Conservation (phyloP, 768 basidiomycete species). For the Amanita fuliginea region DNA sequence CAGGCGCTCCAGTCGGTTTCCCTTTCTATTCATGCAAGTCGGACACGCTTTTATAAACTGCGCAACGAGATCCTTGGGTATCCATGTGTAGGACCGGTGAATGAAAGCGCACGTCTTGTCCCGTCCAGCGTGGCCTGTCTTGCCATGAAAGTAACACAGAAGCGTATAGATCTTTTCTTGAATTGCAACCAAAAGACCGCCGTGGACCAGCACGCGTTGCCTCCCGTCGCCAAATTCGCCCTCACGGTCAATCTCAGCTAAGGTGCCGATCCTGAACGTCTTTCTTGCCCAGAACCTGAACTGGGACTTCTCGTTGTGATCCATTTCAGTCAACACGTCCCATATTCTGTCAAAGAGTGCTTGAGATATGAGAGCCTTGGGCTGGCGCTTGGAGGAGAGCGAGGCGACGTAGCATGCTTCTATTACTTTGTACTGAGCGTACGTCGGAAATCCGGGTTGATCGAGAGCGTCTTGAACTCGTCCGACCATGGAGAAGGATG, state of each 20-base stretch:
- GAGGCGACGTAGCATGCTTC: constrained; percentile 46
- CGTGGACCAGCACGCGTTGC: constrained; percentile 50
- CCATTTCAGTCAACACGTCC: constrained; percentile 44
- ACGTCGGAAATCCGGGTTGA: constrained; percentile 47
- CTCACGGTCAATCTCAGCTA: constrained; percentile 7
- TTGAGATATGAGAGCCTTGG: constrained; percentile 67
- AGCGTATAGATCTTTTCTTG: constrained; percentile 73
- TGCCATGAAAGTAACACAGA: constrained; percentile 61
- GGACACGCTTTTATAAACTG: constrained; percentile 74
- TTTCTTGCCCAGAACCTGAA: constrained; percentile 80
- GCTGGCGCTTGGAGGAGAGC: constrained; percentile 41
- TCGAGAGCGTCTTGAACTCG: constrained; percentile 7
- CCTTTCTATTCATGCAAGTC: constrained; percentile 48
- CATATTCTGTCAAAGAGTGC: constrained; percentile 63
- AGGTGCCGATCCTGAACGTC: constrained; percentile 47
- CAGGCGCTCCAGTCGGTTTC: constrained; percentile 17
- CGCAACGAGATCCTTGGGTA: constrained; percentile 76
- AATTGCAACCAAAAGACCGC: constrained; percentile 63
- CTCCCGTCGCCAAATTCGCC: not conserved
- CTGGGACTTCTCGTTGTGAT: constrained; percentile 42
- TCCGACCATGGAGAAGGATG: not conserved
- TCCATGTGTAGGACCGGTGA: constrained; percentile 65
- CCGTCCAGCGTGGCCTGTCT: constrained; percentile 59
- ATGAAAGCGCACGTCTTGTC: constrained; percentile 68
- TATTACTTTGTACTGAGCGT: constrained; percentile 46